These are phyloP conservation scores for Glycine tomentella DNA, from an alignment of 306 rosid genomes.

Conservation along the genomic window DNA sequence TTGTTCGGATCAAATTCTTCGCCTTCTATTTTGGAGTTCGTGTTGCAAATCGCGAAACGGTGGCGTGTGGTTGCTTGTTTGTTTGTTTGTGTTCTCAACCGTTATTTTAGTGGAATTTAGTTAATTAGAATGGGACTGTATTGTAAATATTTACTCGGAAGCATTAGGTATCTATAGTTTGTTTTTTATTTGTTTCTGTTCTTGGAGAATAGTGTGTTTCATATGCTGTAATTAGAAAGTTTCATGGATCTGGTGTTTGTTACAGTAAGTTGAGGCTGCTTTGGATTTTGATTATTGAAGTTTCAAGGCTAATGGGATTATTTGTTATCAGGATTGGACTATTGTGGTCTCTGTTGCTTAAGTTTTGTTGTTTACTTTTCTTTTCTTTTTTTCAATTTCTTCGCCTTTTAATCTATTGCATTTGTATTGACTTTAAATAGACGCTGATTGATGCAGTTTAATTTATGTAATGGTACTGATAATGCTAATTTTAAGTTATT, in stretches of 20 bases:
- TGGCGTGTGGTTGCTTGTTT: not conserved
- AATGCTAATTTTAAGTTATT: not conserved
- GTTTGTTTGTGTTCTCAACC: too few species aligned
- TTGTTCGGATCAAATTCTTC: slow-evolving; percentile 12
- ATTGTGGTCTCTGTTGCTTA: not conserved
- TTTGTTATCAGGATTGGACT: not conserved
- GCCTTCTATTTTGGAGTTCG: slow-evolving; percentile 11
- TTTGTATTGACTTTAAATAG: not conserved
- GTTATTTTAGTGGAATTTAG: not conserved
- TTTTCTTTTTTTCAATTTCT: not conserved
- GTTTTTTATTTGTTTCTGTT: not conserved
- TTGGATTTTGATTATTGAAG: not conserved
- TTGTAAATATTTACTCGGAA: slow-evolving; percentile 1
- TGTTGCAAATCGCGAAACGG: not conserved
- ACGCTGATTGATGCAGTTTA: not conserved
- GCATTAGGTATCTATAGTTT: slow-evolving; percentile 12
- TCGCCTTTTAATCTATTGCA: not conserved
- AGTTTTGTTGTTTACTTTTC: not conserved
- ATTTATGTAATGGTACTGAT: not conserved
- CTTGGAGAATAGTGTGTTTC: not conserved
- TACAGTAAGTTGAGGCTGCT: not conserved
- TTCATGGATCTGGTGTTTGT: slow-evolving; percentile 1
- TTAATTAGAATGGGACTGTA: not conserved
- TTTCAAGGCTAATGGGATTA: not conserved
- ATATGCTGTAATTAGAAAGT: not conserved